Evolutionary conservation across 371 early-diverging fungal species (phyloP), one percentile per base, ranked within the genome.

Genomic region (Mucor mucedo): DNA sequence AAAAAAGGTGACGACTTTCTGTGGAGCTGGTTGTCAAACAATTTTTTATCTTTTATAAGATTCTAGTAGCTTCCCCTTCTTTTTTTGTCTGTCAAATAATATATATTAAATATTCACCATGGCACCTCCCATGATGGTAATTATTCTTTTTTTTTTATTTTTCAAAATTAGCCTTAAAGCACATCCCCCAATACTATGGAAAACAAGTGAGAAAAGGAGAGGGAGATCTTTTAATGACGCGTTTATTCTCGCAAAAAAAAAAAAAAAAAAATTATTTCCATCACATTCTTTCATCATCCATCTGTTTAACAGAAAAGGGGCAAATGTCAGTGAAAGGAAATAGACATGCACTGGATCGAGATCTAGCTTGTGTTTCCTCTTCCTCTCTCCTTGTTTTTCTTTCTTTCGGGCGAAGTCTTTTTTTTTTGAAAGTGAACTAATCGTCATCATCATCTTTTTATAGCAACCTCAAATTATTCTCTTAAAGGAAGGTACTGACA

Each of bases 401-500:
- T 21, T 21, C 21, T 21, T 21, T 21, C 21, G 21, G 21, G 21
- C 1, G 21, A 33, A 29, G 28, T 5, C 28, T 6, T 13, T 30
- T 33, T 11, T 5, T 7, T 5, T 30, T 33, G 9, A 52, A n/a
- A 52, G 13, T 33, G n/a, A 52, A 52, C 14, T 32, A 21, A 21
- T 4, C 14, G 10, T 52, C 52, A 52, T 33, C 52, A 52, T 52
- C 52, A 32, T 52, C 33, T 33, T 52, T 44, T 55, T 62, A 41
- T 77, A 90, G 96, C 97, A 96, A 91, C 98, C 98, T 32, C 98
- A 95, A 89, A 94, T 98, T 74, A 97, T 98, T 76, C 89, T 98
- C 75, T 91, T 99, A 59, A 96, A 95, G 84, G 99, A 99, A 84
- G 98, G 99, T 52, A 98, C 98, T 45, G 99, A 99, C 80, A 90